A percentile compares a stretch with the other conserved stretches of the same genome.
Conservation (phyloP, 345 rosid species). For the Anacardium occidentale region DNA sequence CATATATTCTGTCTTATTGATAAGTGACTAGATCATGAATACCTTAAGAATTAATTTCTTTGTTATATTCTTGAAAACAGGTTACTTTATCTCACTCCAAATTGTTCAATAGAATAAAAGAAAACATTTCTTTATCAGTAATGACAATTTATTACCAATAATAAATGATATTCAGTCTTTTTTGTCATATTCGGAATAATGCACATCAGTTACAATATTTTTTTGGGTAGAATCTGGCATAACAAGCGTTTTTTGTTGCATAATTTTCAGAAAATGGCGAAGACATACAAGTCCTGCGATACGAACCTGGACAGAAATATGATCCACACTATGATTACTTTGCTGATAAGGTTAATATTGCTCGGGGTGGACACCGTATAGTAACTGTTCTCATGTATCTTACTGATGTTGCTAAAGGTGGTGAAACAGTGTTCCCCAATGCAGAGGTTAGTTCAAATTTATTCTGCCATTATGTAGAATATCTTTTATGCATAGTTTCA, state of each 20-base stretch:
- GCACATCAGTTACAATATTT: neutral
- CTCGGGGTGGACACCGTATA: constrained; percentile 88
- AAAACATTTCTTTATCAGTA: neutral
- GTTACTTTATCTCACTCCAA: neutral
- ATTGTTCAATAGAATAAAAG: neutral
- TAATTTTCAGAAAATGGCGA: constrained; percentile 76
- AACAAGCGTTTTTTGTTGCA: constrained; percentile 6
- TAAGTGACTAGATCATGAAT: neutral
- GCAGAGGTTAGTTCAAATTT: constrained; percentile 63
- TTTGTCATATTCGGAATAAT: neutral
- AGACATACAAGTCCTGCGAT: constrained; percentile 86
- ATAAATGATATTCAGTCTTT: neutral
- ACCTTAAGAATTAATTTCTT: neutral
- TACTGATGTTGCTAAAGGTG: constrained; percentile 80
- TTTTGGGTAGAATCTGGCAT: neutral
- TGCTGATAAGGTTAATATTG: constrained; percentile 82
- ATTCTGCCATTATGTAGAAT: neutral
- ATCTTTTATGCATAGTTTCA: neutral
- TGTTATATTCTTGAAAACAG: neutral
- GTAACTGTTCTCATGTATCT: constrained; percentile 95
- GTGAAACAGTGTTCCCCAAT: constrained; percentile 88
- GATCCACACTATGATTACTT: constrained; percentile 92
- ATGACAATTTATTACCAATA: neutral
- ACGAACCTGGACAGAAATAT: constrained; percentile 87
- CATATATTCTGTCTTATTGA: neutral